Evolutionary conservation across 2,329 filamentous ascomycete species (phyloP).

Genomic region (Aspergillus ochraceoroseus): DNA sequence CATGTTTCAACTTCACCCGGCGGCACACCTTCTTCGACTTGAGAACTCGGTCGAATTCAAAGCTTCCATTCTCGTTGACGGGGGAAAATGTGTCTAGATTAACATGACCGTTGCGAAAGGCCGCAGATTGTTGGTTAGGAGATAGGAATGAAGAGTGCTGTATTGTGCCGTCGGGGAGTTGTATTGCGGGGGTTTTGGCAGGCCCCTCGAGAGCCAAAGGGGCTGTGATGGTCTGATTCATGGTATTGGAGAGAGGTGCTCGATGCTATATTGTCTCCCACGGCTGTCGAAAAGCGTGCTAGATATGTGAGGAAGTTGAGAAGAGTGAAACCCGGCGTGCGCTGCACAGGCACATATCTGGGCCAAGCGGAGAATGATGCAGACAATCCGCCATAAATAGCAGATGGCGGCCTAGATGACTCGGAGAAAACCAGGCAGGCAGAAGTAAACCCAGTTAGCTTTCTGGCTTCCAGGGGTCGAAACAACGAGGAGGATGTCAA

Average conservation of each 20-base stretch:
- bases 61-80: conserved; percentile 91
- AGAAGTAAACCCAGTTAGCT: conserved; percentile 14
- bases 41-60: conserved; percentile 89
- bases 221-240: conserved; percentile 24
- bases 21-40: conserved; percentile 84
- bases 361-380: conserved; percentile 5
- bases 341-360: conserved; percentile 12
- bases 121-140: conserved; percentile 18
- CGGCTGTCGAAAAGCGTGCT: neutral
- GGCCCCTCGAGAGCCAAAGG: conserved; percentile 25
- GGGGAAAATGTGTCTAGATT: conserved; percentile 67
- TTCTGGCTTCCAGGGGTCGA: conserved; percentile 8
- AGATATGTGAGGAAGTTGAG: neutral
- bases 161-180: conserved; percentile 26
- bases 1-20: conserved; percentile 90
- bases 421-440: conserved; percentile 10
- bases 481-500: neutral
- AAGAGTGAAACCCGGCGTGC: conserved; percentile 4
- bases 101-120: conserved; percentile 46
- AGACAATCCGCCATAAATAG: conserved; percentile 18
- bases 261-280: neutral
- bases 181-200: conserved; percentile 25
- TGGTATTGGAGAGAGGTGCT: conserved; percentile 13
- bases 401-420: conserved; percentile 7
- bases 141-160: conserved; percentile 23